phyloP scores from a whole-genome alignment of 257 asterid species.

The Solanum lignicaule region DNA sequence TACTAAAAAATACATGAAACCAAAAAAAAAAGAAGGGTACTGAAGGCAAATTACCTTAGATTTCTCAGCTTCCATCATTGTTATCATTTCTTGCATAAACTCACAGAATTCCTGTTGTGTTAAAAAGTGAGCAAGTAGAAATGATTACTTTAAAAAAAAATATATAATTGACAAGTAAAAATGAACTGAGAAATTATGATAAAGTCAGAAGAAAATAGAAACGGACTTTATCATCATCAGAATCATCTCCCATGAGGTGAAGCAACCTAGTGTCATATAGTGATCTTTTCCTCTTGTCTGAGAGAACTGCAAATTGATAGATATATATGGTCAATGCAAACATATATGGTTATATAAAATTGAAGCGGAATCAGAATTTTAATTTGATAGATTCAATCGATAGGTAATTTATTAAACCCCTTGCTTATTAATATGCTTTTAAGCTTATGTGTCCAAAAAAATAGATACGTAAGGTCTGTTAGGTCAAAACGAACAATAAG shows the following conservation, averaged over 20 bases:
- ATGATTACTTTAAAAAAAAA: not conserved
- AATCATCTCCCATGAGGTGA: slow-evolving; percentile 1
- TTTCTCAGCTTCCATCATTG: slow-evolving; percentile 12
- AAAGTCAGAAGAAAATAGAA: not conserved
- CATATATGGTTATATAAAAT: not conserved
- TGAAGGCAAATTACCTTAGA: slow-evolving; percentile 1
- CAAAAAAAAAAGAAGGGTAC: not conserved
- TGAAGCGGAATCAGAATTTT: not conserved
- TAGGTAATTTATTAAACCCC: not conserved
- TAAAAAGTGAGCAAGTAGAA: not conserved
- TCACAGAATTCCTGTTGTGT: not conserved
- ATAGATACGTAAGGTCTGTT: not conserved
- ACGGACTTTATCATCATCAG: slow-evolving; percentile 3
- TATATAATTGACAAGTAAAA: not conserved
- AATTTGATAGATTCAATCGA: not conserved
- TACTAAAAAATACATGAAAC: not conserved
- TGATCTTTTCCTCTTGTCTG: slow-evolving; percentile 16
- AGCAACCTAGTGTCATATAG: slow-evolving; percentile 17
- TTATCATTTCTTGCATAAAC: slow-evolving; percentile 19
- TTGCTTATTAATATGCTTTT: too few species aligned
- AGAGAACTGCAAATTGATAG: slow-evolving; percentile 5
- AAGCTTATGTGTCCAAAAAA: too few species aligned
- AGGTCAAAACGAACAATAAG: not conserved
- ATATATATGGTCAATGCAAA: not conserved
- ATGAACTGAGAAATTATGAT: not conserved